These are phyloP conservation scores for Stachybotrys chlorohalonatus DNA, from an alignment of 2,329 filamentous ascomycete species.

Conservation along the genomic window DNA sequence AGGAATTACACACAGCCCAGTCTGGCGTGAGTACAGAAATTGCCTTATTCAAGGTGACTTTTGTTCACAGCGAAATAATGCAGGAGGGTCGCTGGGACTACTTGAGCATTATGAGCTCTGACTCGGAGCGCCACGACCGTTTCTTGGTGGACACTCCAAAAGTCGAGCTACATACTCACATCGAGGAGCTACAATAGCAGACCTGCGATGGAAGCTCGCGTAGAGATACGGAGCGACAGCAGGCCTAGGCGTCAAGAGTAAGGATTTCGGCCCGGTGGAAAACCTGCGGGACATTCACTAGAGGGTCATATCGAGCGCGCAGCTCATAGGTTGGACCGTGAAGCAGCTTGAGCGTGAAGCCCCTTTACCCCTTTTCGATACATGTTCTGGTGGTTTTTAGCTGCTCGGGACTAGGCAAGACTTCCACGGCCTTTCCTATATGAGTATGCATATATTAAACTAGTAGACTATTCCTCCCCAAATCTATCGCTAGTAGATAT, in stretches of 20 bases:
- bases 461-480: too few species aligned
- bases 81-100: too few species aligned
- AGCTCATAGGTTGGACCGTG: neutral
- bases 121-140: neutral
- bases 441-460: too few species aligned
- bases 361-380: conserved; percentile 48
- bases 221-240: conserved; percentile 47
- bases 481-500: too few species aligned
- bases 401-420: conserved; percentile 54
- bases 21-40: too few species aligned
- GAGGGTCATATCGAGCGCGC: neutral
- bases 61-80: neutral
- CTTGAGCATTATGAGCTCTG: too few species aligned
- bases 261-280: neutral
- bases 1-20: too few species aligned
- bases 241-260: conserved; percentile 18
- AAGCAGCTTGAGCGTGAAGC: neutral
- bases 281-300: neutral
- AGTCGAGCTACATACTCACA: conserved; percentile 70
- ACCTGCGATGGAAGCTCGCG: conserved; percentile 58
- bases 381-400: conserved; percentile 69
- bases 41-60: neutral
- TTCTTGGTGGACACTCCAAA: conserved; percentile 44
- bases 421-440: too few species aligned
- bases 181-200: conserved; percentile 61